A percentile compares a stretch with the other conserved stretches of the same genome.
phyloP scores from a whole-genome alignment of 257 asterid genomes.

The Nicotiana attenuata region DNA sequence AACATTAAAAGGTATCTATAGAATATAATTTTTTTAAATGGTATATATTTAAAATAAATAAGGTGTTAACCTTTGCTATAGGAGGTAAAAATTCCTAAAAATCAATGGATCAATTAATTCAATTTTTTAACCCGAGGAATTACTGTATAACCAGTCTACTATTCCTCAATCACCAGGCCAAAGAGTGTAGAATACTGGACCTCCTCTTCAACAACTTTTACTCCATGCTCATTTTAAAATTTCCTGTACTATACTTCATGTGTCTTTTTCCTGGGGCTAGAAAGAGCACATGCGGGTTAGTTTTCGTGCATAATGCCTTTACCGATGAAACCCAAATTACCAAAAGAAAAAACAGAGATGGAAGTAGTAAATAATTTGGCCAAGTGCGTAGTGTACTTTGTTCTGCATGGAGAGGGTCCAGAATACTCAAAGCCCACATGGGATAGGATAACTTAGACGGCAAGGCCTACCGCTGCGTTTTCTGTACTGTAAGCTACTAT shows the following conservation, averaged over 20 bases:
- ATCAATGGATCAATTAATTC: too few species aligned
- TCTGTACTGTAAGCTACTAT: background rate
- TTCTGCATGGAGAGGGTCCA: slow-evolving; percentile 17
- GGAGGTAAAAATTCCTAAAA: too few species aligned
- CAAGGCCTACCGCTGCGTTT: slow-evolving; percentile 26
- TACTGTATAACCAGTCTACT: too few species aligned
- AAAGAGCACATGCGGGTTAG: background rate
- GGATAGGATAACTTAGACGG: slow-evolving; percentile 41
- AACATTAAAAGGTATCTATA: too few species aligned
- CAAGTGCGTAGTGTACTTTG: slow-evolving; percentile 19
- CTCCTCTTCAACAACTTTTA: background rate
- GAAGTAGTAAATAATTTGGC: slow-evolving; percentile 8
- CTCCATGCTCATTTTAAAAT: background rate
- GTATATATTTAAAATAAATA: too few species aligned
- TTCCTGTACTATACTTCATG: background rate
- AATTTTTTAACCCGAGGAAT: too few species aligned
- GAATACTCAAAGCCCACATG: slow-evolving; percentile 21
- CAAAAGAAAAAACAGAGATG: slow-evolving; percentile 12
- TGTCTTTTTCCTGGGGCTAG: background rate
- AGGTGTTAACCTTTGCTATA: too few species aligned
- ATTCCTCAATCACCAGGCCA: too few species aligned
- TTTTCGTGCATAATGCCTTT: background rate
- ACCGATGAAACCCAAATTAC: background rate
- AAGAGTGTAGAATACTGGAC: too few species aligned
- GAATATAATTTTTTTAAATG: too few species aligned